phyloP scores from a whole-genome alignment of 306 rosid genomes.

The Cucurbita moschata region DNA sequence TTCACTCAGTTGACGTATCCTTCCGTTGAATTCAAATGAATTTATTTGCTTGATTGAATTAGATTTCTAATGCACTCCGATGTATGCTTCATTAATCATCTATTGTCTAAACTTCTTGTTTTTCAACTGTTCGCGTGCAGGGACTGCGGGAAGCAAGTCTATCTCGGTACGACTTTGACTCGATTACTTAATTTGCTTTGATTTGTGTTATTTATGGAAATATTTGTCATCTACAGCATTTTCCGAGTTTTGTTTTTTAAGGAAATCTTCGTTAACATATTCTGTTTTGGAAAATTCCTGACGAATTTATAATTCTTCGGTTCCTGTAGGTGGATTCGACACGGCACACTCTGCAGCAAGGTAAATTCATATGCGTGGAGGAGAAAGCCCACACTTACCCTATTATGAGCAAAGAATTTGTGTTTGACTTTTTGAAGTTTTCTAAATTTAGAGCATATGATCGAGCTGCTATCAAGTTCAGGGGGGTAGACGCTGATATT shows the following conservation, averaged over 20 bases:
- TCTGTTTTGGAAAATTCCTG: constrained; percentile 12
- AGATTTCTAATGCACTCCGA: neutral
- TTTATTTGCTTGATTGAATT: neutral
- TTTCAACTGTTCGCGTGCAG: constrained; percentile 27
- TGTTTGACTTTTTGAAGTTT: constrained; percentile 2
- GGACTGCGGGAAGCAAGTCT: constrained; percentile 99
- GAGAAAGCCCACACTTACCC: neutral
- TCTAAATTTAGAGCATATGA: constrained; percentile 70
- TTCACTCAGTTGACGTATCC: neutral
- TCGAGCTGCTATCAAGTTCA: constrained; percentile 94
- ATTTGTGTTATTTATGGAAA: constrained; percentile 7
- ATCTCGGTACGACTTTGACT: constrained; percentile 59
- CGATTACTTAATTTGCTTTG: constrained; percentile 8
- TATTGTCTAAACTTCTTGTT: neutral
- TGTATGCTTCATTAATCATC: neutral
- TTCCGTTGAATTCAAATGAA: neutral
- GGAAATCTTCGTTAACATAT: neutral
- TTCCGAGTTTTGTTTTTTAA: constrained; percentile 14
- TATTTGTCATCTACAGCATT: constrained; percentile 4
- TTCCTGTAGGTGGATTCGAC: constrained; percentile 82
- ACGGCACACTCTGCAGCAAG: constrained; percentile 98
- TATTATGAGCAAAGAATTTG: neutral
- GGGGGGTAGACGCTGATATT: constrained; percentile 97
- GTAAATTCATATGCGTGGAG: constrained; percentile 18
- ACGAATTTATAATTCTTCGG: constrained; percentile 15